Evolutionary conservation across 768 basidiomycete species (phyloP).

Genomic region (Termitomyces sp.): DNA sequence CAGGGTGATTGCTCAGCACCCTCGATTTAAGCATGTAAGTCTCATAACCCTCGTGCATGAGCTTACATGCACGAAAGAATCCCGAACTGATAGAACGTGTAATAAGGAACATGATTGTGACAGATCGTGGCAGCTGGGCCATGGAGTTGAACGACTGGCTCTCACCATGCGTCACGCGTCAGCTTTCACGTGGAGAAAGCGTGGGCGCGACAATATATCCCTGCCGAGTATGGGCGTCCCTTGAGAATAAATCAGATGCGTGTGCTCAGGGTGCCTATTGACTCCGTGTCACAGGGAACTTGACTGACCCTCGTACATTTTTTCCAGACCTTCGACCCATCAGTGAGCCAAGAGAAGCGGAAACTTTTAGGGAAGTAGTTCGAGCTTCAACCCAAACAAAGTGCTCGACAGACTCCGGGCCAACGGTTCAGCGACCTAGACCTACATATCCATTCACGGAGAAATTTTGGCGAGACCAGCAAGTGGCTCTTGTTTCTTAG

Average conservation of each 20-base stretch:
- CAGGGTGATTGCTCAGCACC: constrained; percentile 8
- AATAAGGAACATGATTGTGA: constrained; percentile 6
- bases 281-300: neutral
- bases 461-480: neutral
- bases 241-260: constrained; percentile 7
- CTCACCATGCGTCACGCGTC: constrained; percentile 11
- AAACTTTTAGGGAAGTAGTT: neutral
- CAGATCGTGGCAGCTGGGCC: constrained; percentile 4
- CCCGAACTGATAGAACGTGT: constrained; percentile 6
- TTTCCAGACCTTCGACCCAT: neutral
- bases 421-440: neutral
- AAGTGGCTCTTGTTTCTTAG: neutral
- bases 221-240: constrained; percentile 13
- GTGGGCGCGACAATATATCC: constrained; percentile 8
- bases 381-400: neutral
- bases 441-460: neutral
- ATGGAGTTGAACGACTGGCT: neutral
- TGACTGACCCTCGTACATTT: neutral
- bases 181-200: constrained; percentile 13
- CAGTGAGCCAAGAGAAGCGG: neutral
- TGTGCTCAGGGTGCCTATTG: neutral
- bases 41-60: constrained; percentile 8
- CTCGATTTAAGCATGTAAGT: constrained; percentile 5
- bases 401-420: neutral
- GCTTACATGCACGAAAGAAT: constrained; percentile 7